These are phyloP conservation scores for Lachnellula subtilissima DNA, from an alignment of 2,329 filamentous ascomycete genomes.

Conservation along the genomic window DNA sequence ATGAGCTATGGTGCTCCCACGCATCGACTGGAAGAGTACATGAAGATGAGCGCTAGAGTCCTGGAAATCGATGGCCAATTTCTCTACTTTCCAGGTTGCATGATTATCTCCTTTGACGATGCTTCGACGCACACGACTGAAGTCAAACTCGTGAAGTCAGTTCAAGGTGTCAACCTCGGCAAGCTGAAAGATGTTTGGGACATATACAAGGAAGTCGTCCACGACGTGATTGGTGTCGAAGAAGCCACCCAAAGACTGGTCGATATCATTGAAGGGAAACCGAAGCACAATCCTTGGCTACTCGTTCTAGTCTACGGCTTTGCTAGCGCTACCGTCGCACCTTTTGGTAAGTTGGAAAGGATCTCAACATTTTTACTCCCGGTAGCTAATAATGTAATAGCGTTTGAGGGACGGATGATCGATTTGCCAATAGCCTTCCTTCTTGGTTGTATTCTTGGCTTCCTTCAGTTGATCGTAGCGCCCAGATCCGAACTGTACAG, in stretches of 20 bases:
- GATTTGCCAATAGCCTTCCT: conserved; percentile 69
- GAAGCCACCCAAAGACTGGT: conserved; percentile 62
- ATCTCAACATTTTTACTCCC: neutral
- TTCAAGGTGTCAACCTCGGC: conserved; percentile 68
- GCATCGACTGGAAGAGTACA: conserved; percentile 85
- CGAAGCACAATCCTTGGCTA: conserved; percentile 47
- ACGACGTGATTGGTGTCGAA: conserved; percentile 68
- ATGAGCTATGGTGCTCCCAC: conserved; percentile 91
- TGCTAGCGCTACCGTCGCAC: conserved; percentile 66
- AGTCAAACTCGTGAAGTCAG: conserved; percentile 66
- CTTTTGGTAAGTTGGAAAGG: conserved; percentile 44
- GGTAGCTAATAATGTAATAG: conserved; percentile 31
- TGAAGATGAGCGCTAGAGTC: conserved; percentile 84
- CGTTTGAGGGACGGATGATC: conserved; percentile 65
- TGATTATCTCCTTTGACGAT: conserved; percentile 91
- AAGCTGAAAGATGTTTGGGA: conserved; percentile 70
- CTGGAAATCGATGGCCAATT: conserved; percentile 87
- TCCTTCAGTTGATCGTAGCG: conserved; percentile 65
- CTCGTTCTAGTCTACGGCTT: conserved; percentile 64
- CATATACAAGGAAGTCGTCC: conserved; percentile 78
- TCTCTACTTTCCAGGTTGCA: conserved; percentile 83
- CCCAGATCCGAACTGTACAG: conserved; percentile 64
- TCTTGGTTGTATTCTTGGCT: conserved; percentile 64
- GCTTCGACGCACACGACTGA: conserved; percentile 69
- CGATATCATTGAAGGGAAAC: conserved; percentile 42